Conservation (phyloP, 2,329 filamentous ascomycete genomes). For the Botrytis fragariae region DNA sequence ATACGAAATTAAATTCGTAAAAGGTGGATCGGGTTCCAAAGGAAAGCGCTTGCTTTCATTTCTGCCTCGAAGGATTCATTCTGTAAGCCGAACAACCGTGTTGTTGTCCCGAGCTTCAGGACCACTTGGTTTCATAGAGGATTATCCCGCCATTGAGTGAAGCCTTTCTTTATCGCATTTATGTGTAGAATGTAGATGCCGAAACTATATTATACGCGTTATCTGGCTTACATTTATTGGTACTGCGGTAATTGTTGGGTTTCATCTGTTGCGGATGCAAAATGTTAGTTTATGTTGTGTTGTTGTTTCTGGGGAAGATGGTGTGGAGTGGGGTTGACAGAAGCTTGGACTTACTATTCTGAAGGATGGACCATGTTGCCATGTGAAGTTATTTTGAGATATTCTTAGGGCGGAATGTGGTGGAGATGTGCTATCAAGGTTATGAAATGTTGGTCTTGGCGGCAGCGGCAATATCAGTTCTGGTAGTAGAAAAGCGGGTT, state of each 20-base stretch:
- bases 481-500: neutral
- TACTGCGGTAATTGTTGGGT: neutral
- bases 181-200: neutral
- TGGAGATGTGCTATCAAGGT: neutral
- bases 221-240: neutral
- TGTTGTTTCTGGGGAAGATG: neutral
- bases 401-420: neutral
- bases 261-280: neutral
- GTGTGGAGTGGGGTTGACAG: slow-evolving; percentile 1
- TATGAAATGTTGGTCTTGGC: neutral
- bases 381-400: slow-evolving; percentile 15
- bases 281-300: neutral
- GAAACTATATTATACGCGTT: neutral
- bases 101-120: neutral
- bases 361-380: slow-evolving; percentile 6
- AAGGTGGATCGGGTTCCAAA: neutral
- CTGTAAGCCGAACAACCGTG: neutral
- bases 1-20: neutral
- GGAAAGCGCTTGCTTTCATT: neutral
- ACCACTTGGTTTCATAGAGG: neutral
- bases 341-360: slow-evolving; percentile 10
- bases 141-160: neutral
- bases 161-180: neutral
- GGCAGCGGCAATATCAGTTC: neutral
- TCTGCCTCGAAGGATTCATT: neutral